Base-by-base conservation (phyloP, 257 asterid genomes). In the Haberlea rhodopensis region DNA sequence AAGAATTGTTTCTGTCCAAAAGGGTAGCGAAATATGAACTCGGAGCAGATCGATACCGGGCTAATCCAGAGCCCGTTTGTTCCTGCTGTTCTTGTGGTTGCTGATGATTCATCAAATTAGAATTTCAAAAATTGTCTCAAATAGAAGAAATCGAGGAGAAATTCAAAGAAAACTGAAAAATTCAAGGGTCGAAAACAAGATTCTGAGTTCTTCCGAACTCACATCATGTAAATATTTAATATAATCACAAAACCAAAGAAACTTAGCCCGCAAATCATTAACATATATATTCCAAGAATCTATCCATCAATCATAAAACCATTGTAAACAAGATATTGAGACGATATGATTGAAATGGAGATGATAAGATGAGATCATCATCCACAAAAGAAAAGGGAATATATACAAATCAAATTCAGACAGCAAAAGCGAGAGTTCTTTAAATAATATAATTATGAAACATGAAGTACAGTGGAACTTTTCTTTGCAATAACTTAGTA, bases 31-130 rank as follows among this genome's bases (percentile, higher is more conserved):
- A 43, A 43, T 43, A 43, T 43, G 51, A 43, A 43, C 51, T 43
- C 20, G 51, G 51, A 43, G 51, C 51, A 6, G 51, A 43, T 43
- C 51, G 51, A 16, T 43, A 43, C 51, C 51, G 51, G 51, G 51
- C 19, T 16, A 43, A 43, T 43, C 51, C 51, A 5, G 51, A 43
- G 20, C 51, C 51, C 19, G 51, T 43, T 43, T 15, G 51, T 18
- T 40, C 70, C 7, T 59, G 69, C n/a, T 71, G 74, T 51, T 73
- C 51, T 43, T 43, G 70, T 11, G 65, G 66, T 1, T 24, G 68
- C 3, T 70, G 60, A 48, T 73, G 43, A 57, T 63, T 63, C 84
- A 79, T 79, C 58, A 31, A 70, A 18, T 67, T 34, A 15, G 22
- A 3, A 8, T 26, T 22, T 0, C 15, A 57, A 55, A n/a, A 64